Base-by-base conservation (phyloP, 805 yeast genomes). In the Candida insectalens region DNA sequence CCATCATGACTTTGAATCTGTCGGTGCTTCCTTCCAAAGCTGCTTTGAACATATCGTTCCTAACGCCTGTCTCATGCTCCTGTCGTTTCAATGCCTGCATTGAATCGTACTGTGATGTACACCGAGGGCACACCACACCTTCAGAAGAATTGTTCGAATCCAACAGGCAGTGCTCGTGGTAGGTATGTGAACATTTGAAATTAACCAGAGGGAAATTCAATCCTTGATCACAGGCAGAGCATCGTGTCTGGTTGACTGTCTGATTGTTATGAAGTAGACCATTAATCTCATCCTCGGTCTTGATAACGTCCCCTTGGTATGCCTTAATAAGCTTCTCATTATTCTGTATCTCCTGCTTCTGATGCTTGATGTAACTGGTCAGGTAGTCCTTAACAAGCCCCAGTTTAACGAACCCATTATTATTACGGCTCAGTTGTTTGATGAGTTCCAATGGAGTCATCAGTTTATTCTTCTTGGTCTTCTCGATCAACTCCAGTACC, bases 151-250 rank as follows among this genome's bases (percentile, higher is more conserved):
- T 55, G 38, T 55, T 35, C 16, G 34, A 36, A 7, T 41, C 35
- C 7, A 37, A 31, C 4, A 53, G 56, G 50, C 98, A 92, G 29
- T 80, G 63, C 44, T 80, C 83, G 50, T 92, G 97, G 50, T 74
- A 87, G 3, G 92, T 74, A 49, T 92, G 98, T 20, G 69, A 67
- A 59, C 98, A 92, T 42, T 75, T 71, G 61, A 89, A 92, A 46
- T 83, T 94, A 1, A 83, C 71, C 3, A 79, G 69, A 0, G 97
- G 96, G 27, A 77, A 65, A 38, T 83, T 94, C 15, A 89, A 57
- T 9, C 71, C 66, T 28, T 68, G 60, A 7, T 69, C 62, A 50
- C 96, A 88, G 13, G 73, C 65, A 10, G 73, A 60, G 49, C 96
- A 88, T 25, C 63, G 63, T 19, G 75, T 66, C 40, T 73, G 26